Evolutionary conservation across 2,329 filamentous ascomycete species (phyloP), one percentile per base, ranked within the genome.

Genomic region (Ceratocystis destructans): DNA sequence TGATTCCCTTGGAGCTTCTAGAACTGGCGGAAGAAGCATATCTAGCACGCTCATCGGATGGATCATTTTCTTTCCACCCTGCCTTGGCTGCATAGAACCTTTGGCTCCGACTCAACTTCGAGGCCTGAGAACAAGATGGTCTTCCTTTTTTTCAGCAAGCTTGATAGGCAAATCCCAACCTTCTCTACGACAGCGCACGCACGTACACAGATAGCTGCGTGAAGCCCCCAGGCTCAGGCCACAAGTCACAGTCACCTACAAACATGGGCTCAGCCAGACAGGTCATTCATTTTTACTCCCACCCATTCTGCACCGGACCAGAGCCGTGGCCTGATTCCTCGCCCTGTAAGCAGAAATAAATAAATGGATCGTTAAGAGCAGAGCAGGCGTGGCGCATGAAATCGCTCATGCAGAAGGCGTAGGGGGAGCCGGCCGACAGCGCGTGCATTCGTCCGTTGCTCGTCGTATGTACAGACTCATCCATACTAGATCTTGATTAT

Each of bases 21-120:
- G 53, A 57, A 57, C 28, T 57, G 25, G 17, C 12, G 22, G 53
- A 57, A 57, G 53, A 57, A 57, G 53, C 53, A 57, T 33, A 57
- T 17, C 53, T 17, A 17, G 3, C 4, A 33, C 25, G n/a, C 12
- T 25, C 20, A 17, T 15, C 6, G 15, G 28, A 17, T 57, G 15
- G 53, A n/a, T 33, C 6, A n/a, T 57, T 57, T 33, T 25, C 10
- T 5, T 10, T 50, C 8, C 7, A n/a, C 46, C 12, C 7, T 20
- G 3, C 17, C 2, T 10, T 37, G 33, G 8, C 33, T 37, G 31
- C 46, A 48, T 48, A 17, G 20, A 48, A 1, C 12, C 31, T 33
- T 33, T 33, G 2, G 8, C 33, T 37, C 33, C 33, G 0, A 37
- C 33, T 37, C 33, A n/a, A n/a, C n/a, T n/a, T n/a, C n/a, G n/a